Percentiles rank a stretch among this genome's conserved stretches.
Conservation (phyloP, 192 early-diverging fungal species). For the Phlyctochytrium arcticum region DNA sequence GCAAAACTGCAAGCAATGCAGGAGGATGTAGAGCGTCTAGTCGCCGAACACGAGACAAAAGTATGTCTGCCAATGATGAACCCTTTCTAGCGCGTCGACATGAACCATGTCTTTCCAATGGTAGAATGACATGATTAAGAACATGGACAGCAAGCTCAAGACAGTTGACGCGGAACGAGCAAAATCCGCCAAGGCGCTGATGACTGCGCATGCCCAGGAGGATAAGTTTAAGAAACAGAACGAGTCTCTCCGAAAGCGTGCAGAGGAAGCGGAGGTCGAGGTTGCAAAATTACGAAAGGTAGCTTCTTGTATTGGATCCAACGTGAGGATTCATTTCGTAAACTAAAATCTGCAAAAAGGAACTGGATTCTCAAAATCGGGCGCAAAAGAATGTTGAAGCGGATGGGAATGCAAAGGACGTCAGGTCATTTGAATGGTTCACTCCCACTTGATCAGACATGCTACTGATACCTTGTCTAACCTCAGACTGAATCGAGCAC, state of each 20-base stretch:
- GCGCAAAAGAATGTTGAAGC: conserved; percentile 24
- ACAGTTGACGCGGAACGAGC: conserved; percentile 35
- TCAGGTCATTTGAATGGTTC: conserved; percentile 18
- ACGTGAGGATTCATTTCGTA: too few species aligned
- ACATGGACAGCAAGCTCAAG: conserved; percentile 47
- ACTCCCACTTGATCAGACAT: background rate
- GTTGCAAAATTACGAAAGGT: conserved; percentile 35
- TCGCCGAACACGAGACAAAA: conserved; percentile 25
- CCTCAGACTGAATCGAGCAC: conserved; percentile 43
- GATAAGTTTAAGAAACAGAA: conserved; percentile 32
- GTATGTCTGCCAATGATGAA: background rate
- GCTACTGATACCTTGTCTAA: conserved; percentile 2
- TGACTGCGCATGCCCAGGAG: conserved; percentile 21
- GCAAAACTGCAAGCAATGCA: conserved; percentile 50
- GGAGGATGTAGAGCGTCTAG: conserved; percentile 44
- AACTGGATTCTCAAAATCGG: conserved; percentile 27
- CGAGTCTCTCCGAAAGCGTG: conserved; percentile 21
- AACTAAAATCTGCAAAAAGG: too few species aligned
- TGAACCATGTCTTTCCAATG: background rate
- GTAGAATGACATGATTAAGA: conserved; percentile 28
- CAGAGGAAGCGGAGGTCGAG: conserved; percentile 35
- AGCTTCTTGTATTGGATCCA: too few species aligned
- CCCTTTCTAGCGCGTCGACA: background rate
- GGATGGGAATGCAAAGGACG: conserved; percentile 42
- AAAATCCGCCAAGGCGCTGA: conserved; percentile 26